Conservation (phyloP, 1,284 basidiomycete genomes). For the Volvariella surrecta region DNA sequence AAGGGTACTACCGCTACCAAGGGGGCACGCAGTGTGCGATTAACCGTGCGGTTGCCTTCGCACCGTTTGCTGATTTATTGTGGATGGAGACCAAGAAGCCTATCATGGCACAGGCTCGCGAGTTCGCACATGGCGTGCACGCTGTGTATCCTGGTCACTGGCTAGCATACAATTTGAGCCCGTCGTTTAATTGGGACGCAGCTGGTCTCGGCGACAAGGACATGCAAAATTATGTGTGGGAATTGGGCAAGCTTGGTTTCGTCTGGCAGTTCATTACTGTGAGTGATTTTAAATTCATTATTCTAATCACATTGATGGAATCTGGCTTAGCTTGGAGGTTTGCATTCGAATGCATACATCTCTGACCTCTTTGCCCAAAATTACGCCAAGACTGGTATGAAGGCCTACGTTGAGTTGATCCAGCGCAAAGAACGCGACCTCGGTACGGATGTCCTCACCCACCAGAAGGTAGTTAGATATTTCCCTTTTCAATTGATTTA, state of each 20-base stretch:
- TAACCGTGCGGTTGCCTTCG: conserved; percentile 88
- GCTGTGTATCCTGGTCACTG: conserved; percentile 78
- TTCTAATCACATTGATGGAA: no score
- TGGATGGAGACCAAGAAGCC: conserved; percentile 99
- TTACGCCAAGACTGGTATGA: conserved; percentile 89
- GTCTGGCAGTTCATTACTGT: conserved; percentile 99
- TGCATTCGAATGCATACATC: conserved; percentile 97
- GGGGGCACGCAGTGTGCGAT: conserved; percentile 94
- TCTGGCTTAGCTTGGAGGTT: conserved; percentile 71
- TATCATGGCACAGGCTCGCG: conserved; percentile 88
- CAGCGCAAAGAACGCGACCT: conserved; percentile 85
- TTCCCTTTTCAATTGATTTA: conserved; percentile 2
- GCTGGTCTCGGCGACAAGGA: conserved; percentile 81
- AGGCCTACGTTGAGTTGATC: conserved; percentile 82
- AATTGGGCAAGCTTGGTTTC: conserved; percentile 87
- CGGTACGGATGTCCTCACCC: conserved; percentile 86
- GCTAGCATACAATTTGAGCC: conserved; percentile 92
- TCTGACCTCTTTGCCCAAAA: conserved; percentile 86
- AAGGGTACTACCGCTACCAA: conserved; percentile 96
- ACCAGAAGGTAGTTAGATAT: conserved; percentile 57
- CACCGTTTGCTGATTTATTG: conserved; percentile 85
- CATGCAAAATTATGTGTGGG: conserved; percentile 91
- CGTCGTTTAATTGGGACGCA: conserved; percentile 90
- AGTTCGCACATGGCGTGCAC: conserved; percentile 88
- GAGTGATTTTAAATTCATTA: conserved; percentile 27